These are phyloP conservation scores for Gaultheria prostrata DNA, from an alignment of 148 eudicot genomes.

Conservation along the genomic window DNA sequence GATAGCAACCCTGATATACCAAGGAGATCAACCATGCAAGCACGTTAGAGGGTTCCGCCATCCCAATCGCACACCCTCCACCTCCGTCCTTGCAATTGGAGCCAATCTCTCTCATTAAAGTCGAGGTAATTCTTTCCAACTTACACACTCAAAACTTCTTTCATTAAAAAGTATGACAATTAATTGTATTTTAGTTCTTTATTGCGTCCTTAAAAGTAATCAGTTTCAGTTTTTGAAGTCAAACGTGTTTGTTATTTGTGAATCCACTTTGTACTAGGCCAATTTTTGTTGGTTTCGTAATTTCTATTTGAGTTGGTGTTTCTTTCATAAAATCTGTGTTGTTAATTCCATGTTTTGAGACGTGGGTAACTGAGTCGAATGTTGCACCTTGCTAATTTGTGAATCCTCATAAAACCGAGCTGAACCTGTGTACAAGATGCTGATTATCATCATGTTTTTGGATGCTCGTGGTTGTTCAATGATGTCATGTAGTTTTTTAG, in stretches of 20 bases:
- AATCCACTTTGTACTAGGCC: not conserved
- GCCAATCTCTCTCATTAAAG: not conserved
- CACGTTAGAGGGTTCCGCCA: constrained; percentile 24
- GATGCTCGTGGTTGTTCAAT: not conserved
- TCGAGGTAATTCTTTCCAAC: constrained; percentile 10
- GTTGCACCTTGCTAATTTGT: not conserved
- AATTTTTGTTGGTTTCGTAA: not conserved
- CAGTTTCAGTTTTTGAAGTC: not conserved
- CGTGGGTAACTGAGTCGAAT: not conserved
- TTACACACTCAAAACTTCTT: not conserved
- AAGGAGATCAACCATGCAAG: constrained; percentile 55
- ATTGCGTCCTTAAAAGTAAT: not conserved
- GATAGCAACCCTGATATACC: constrained; percentile 45
- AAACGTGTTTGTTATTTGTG: not conserved
- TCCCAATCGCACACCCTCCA: not conserved
- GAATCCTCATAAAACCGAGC: not conserved
- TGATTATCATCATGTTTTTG: not conserved
- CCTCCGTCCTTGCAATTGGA: not conserved
- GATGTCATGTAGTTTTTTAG: not conserved
- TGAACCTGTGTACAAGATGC: no score
- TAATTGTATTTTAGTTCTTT: not conserved
- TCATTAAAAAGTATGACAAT: not conserved
- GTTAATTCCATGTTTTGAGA: constrained; percentile 1
- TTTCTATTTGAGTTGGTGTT: constrained; percentile 3
- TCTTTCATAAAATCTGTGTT: not conserved